Conservation (phyloP, 1,284 basidiomycete genomes). For the Austroboletus novae-zelandiae region DNA sequence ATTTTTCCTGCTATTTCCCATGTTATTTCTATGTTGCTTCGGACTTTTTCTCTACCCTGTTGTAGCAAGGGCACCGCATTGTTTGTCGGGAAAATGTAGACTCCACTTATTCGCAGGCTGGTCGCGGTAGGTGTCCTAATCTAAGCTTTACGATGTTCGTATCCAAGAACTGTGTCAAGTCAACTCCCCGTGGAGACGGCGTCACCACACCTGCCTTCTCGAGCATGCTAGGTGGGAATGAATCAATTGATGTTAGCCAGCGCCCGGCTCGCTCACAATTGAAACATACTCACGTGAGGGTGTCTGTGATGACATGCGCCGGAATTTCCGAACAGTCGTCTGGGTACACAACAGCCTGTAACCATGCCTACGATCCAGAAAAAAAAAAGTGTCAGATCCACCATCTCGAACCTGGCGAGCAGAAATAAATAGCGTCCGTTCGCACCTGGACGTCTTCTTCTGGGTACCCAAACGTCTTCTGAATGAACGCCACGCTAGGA, state of each 20-base stretch:
- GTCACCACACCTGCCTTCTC: constrained; percentile 27
- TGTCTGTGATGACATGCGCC: constrained; percentile 61
- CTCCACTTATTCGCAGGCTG: background rate
- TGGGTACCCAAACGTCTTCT: constrained; percentile 76
- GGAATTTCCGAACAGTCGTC: constrained; percentile 63
- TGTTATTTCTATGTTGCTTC: constrained; percentile 18
- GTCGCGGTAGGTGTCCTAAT: constrained; percentile 5
- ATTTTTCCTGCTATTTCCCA: background rate
- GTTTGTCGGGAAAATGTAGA: background rate
- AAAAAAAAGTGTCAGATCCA: too few species aligned
- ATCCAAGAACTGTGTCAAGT: constrained; percentile 19
- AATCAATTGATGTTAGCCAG: constrained; percentile 1
- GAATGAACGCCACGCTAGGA: constrained; percentile 73
- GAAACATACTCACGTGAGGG: constrained; percentile 54
- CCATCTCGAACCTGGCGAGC: background rate
- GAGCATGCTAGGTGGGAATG: constrained; percentile 17
- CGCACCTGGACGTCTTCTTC: constrained; percentile 72
- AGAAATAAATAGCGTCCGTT: background rate
- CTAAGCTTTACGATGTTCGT: constrained; percentile 13
- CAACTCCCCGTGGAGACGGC: constrained; percentile 12
- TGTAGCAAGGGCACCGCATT: constrained; percentile 4
- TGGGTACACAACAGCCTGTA: constrained; percentile 77
- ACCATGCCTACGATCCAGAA: constrained; percentile 67
- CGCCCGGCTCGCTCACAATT: background rate
- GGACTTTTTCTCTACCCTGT: constrained; percentile 9